These are phyloP conservation scores for Babesia sp. DNA, from an alignment of 169 alveolate genomes.

Conservation along the genomic window DNA sequence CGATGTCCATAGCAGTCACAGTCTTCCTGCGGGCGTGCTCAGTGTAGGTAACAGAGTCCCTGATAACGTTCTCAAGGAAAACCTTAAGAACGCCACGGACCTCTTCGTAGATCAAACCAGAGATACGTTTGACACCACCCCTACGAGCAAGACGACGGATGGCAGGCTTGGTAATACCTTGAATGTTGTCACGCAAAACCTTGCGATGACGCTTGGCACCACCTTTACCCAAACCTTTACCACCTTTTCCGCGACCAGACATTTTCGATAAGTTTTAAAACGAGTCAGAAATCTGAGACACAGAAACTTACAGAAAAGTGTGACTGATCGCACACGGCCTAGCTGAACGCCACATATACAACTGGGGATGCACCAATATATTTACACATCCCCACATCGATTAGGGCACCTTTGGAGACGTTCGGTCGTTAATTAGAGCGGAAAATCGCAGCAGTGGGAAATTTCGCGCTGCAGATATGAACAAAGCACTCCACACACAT, in stretches of 20 bases:
- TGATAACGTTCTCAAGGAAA: slow-evolving; percentile 97
- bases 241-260: slow-evolving; percentile 98
- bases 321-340: slow-evolving; percentile 49
- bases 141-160: slow-evolving; percentile 99
- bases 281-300: slow-evolving; percentile 37
- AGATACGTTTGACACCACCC: slow-evolving; percentile 99
- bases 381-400: not conserved
- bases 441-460: no score
- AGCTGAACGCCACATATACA: slow-evolving; percentile 22
- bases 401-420: not conserved
- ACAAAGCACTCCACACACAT: no score
- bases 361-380: slow-evolving; percentile 29
- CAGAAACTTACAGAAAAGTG: slow-evolving; percentile 66
- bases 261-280: slow-evolving; percentile 74
- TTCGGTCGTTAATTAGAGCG: no score
- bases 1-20: slow-evolving; percentile 99
- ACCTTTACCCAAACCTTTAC: slow-evolving; percentile 98
- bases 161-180: slow-evolving; percentile 99
- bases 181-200: slow-evolving; percentile 95
- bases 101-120: slow-evolving; percentile 98
- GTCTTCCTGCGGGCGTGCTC: slow-evolving; percentile 99
- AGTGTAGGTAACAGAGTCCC: slow-evolving; percentile 99
- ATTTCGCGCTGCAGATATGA: no score
- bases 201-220: slow-evolving; percentile 98
- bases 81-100: slow-evolving; percentile 97